phyloP scores from a whole-genome alignment of 208 protist genomes.

The Leishmania aethiopica region DNA sequence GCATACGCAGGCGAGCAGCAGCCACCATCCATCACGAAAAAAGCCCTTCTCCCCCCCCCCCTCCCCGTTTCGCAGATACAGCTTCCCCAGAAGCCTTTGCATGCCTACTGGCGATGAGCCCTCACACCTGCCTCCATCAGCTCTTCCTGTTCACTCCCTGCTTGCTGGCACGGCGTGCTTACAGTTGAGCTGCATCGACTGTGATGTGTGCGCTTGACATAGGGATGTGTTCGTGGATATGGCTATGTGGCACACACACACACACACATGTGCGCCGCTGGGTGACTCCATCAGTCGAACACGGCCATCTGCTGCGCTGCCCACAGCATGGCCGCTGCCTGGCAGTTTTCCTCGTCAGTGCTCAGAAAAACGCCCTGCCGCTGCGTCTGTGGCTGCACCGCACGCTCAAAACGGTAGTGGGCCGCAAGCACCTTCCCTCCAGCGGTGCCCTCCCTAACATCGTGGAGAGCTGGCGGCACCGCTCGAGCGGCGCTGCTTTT shows the following conservation, averaged over 20 bases:
- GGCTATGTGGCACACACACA: not conserved
- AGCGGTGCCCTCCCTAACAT: not conserved
- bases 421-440: not conserved
- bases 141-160: not conserved
- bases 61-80: not conserved
- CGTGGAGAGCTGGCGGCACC: not conserved
- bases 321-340: conserved; percentile 14
- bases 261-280: not conserved
- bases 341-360: not conserved
- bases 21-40: not conserved
- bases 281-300: not conserved
- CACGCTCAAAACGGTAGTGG: conserved; percentile 1
- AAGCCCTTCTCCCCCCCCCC: not conserved
- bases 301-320: conserved; percentile 7
- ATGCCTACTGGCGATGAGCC: not conserved
- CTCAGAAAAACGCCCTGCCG: not conserved
- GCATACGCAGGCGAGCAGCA: not conserved
- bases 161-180: not conserved
- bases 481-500: not conserved
- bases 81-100: not conserved
- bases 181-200: not conserved
- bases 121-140: not conserved
- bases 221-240: not conserved
- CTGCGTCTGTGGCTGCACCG: conserved; percentile 7
- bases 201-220: not conserved